Conservation (phyloP, 1,284 basidiomycete genomes). For the Chiua sp. region DNA sequence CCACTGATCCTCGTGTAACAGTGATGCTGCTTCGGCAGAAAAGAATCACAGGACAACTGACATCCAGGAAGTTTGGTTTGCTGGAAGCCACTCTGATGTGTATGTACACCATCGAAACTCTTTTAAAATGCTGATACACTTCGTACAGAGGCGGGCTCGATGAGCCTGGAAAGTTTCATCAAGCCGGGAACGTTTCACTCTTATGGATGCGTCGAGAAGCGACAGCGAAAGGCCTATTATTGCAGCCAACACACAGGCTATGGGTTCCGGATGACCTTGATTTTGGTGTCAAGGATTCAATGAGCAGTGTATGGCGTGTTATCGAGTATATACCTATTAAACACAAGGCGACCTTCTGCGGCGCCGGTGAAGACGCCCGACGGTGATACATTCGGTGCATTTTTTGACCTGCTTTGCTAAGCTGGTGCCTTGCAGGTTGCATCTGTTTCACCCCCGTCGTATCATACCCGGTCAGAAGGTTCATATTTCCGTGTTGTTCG, state of each 20-base stretch:
- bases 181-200: conserved; percentile 18
- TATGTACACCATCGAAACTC: conserved; percentile 6
- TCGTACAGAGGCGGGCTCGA: conserved; percentile 12
- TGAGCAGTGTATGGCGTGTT: conserved; percentile 13
- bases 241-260: conserved; percentile 12
- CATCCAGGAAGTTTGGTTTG: conserved; percentile 33
- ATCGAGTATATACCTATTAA: conserved; percentile 20
- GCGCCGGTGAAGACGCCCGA: conserved; percentile 4
- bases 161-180: neutral
- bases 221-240: conserved; percentile 5
- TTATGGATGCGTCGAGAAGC: conserved; percentile 27
- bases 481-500: conserved; percentile 19
- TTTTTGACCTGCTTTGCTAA: neutral
- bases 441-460: conserved; percentile 18
- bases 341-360: conserved; percentile 15
- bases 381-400: neutral
- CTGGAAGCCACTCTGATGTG: conserved; percentile 33
- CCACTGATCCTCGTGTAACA: no score
- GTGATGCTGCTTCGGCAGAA: neutral
- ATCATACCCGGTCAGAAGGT: conserved; percentile 17
- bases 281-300: conserved; percentile 17
- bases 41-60: neutral
- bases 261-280: conserved; percentile 19
- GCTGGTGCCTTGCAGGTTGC: conserved; percentile 9
- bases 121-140: neutral